phyloP scores from a whole-genome alignment of 1,284 basidiomycete species.

The Fomitiporia mediterranea region DNA sequence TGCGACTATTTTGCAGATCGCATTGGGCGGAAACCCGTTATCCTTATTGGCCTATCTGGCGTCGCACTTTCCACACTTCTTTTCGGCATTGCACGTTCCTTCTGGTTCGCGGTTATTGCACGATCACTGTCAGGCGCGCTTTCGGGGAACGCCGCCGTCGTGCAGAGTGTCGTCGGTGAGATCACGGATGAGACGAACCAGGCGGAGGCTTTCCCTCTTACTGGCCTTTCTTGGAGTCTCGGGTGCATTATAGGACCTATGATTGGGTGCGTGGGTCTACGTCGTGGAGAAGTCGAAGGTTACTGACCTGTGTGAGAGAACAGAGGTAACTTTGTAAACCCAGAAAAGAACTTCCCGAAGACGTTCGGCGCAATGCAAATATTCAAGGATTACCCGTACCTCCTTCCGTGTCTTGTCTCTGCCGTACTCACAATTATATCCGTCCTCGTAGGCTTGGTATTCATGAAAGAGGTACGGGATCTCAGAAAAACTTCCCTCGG shows the following conservation, averaged over 20 bases:
- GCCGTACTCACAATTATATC: conserved; percentile 19
- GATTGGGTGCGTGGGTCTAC: conserved; percentile 12
- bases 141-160: conserved; percentile 27
- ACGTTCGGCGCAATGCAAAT: conserved; percentile 23
- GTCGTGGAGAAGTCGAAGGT: neutral
- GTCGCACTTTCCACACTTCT: conserved; percentile 26
- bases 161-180: conserved; percentile 24
- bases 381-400: conserved; percentile 26
- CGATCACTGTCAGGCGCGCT: conserved; percentile 27
- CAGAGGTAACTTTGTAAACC: conserved; percentile 20
- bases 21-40: conserved; percentile 30
- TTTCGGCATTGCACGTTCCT: conserved; percentile 29
- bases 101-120: conserved; percentile 24
- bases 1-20: conserved; percentile 21
- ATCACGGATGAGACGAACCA: conserved; percentile 28
- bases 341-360: conserved; percentile 23
- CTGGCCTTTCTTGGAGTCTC: conserved; percentile 24
- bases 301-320: neutral
- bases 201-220: conserved; percentile 25
- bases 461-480: conserved; percentile 22
- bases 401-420: conserved; percentile 26
- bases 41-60: conserved; percentile 29
- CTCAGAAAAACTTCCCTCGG: too few species aligned
- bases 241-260: conserved; percentile 23
- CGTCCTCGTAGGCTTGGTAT: conserved; percentile 18